Evolutionary conservation across 768 basidiomycete genomes (phyloP).

Genomic region (Peribolospora baueri): DNA sequence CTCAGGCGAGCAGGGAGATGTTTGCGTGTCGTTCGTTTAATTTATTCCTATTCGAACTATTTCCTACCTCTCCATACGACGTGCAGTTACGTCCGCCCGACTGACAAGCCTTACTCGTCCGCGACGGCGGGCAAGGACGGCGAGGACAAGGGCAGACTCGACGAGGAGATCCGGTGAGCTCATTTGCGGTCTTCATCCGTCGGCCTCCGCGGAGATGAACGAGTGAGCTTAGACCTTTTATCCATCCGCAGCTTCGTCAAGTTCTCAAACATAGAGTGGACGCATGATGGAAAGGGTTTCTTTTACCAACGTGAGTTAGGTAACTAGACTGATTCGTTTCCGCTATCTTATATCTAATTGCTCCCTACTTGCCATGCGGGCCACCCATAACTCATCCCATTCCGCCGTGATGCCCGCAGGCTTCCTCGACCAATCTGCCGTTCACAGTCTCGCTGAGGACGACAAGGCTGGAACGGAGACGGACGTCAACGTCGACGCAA

Average conservation of each 20-base stretch:
- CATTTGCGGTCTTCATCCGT: too few species aligned
- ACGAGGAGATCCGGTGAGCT: conserved; percentile 33
- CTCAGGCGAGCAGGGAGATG: conserved; percentile 18
- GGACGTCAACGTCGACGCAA: conserved; percentile 9
- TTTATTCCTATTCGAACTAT: conserved; percentile 1
- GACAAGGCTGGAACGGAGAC: conserved; percentile 23
- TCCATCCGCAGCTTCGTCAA: conserved; percentile 30
- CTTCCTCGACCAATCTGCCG: conserved; percentile 29
- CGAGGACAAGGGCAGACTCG: conserved; percentile 26
- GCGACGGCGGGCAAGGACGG: conserved; percentile 11
- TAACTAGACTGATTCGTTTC: too few species aligned
- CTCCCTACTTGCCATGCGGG: not conserved
- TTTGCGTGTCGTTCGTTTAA: conserved; percentile 2
- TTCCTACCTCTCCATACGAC: conserved; percentile 32
- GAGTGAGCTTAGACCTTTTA: too few species aligned
- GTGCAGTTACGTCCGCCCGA: conserved; percentile 38
- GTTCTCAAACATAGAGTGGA: conserved; percentile 49
- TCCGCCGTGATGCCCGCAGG: conserved; percentile 20
- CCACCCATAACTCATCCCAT: not conserved
- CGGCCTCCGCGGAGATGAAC: too few species aligned
- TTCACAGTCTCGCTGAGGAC: conserved; percentile 26
- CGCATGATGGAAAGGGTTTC: conserved; percentile 53
- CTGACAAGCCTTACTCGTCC: conserved; percentile 31
- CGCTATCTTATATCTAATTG: too few species aligned
- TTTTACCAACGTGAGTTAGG: conserved; percentile 35